Base-by-base conservation (phyloP, 2,329 filamentous ascomycete species). In the Trichoderma sp. region DNA sequence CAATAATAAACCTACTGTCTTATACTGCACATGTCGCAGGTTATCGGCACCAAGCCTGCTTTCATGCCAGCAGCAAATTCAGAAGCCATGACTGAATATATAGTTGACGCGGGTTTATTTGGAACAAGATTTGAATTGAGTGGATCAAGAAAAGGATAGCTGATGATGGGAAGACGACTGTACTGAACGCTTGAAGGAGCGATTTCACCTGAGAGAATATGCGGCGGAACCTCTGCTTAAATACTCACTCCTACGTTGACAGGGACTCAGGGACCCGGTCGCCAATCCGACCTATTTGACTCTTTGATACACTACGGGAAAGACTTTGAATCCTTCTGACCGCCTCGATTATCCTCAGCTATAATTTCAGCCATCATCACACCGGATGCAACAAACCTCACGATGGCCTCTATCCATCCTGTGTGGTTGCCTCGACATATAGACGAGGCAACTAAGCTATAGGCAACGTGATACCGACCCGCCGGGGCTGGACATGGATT, bases 11-110 rank as follows among this genome's bases (percentile, higher is more conserved):
- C 76, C 2, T 67, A 78, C 77, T 74, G 73, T 24, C 66, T 76
- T n/a, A 77, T 75, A 41, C 76, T 78, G 68, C 76, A 78, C 77
- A 76, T 78, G n/a, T 77, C 76, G 65, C 77, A 78, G 21, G 45
- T 59, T 31, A 78, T 75, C 9, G 77, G 77, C 4, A 73, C 63
- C 64, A 77, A 21, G 64, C 76, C 76, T 31, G 75, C 21, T 38
- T 73, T 69, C 67, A 78, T 60, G n/a, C 77, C 77, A 24, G 60
- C 66, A 38, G 73, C 75, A 59, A 76, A 76, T 53, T 72, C 60
- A 53, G 72, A 67, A 50, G 72, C 33, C 73, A 76, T 76, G 41
- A 33, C 21, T 56, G 50, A 11, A 35, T 74, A 24, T 66, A 11
- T 33, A 71, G 45, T 7, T 27, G 50, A n/a, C 3, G 67, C 31